Evolutionary conservation across 805 yeast species (phyloP).

Genomic region (Pichia deserticola): DNA sequence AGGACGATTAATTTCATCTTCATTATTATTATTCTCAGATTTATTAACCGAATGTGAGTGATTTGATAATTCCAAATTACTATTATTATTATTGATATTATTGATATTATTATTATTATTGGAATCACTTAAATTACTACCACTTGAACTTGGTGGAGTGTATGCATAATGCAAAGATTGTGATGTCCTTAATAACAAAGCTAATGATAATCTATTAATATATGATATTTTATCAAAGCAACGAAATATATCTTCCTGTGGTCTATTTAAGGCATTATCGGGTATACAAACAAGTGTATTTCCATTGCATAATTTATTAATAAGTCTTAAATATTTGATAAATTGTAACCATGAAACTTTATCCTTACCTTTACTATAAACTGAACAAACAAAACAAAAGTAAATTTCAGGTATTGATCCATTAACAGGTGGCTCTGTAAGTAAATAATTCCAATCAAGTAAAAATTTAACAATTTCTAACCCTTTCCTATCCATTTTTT

Average conservation of each 20-base stretch:
- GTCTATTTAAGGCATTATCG: slow-evolving; percentile 14
- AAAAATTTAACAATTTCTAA: slow-evolving; percentile 25
- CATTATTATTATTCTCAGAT: too few relatives aligned
- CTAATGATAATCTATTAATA: slow-evolving; percentile 23
- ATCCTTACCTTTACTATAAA: slow-evolving; percentile 26
- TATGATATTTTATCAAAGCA: slow-evolving; percentile 20
- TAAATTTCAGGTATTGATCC: slow-evolving; percentile 27
- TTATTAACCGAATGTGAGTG: too few relatives aligned
- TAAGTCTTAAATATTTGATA: slow-evolving; percentile 19
- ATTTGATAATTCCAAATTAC: too few relatives aligned
- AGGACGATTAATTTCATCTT: not conserved
- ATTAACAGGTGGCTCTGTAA: slow-evolving; percentile 25
- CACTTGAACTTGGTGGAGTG: not conserved
- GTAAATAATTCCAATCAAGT: slow-evolving; percentile 25
- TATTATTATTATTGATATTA: too few relatives aligned
- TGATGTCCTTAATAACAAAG: slow-evolving; percentile 16
- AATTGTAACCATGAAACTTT: slow-evolving; percentile 30
- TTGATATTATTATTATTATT: too few relatives aligned
- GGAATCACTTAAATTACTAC: not conserved
- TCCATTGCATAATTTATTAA: slow-evolving; percentile 18
- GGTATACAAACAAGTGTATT: slow-evolving; percentile 22
- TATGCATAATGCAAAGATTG: slow-evolving; percentile 3
- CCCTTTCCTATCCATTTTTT: slow-evolving; percentile 24
- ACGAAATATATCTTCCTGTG: slow-evolving; percentile 24
- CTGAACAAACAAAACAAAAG: slow-evolving; percentile 26